Evolutionary conservation across 768 basidiomycete species (phyloP).

Genomic region (Mycena albidolilacea): DNA sequence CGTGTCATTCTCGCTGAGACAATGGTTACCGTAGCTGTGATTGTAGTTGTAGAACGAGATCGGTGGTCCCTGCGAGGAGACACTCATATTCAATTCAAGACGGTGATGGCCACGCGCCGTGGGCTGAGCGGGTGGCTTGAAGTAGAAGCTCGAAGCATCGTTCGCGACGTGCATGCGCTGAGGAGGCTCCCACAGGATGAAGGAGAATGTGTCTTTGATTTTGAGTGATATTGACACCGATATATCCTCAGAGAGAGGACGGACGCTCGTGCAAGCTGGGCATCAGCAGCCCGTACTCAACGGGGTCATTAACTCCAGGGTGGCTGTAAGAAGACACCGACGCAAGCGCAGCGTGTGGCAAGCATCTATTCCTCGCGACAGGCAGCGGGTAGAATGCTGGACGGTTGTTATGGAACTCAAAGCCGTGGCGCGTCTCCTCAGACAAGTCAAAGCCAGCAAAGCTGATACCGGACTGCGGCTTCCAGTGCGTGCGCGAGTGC

Average conservation of each 20-base stretch:
- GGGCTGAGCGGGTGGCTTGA: slow-evolving; percentile 60
- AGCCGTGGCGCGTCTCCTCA: slow-evolving; percentile 83
- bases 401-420: slow-evolving; percentile 77
- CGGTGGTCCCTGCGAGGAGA: slow-evolving; percentile 72
- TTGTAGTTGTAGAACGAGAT: slow-evolving; percentile 84
- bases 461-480: slow-evolving; percentile 69
- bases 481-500: slow-evolving; percentile 51
- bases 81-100: slow-evolving; percentile 73
- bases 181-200: slow-evolving; percentile 59
- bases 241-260: slow-evolving; percentile 71
- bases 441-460: slow-evolving; percentile 84
- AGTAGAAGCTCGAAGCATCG: slow-evolving; percentile 85
- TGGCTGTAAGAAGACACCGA: slow-evolving; percentile 87
- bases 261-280: slow-evolving; percentile 69
- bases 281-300: slow-evolving; percentile 70
- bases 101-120: slow-evolving; percentile 68
- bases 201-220: slow-evolving; percentile 84
- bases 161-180: slow-evolving; percentile 75
- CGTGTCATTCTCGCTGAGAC: no score
- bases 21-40: slow-evolving; percentile 76
- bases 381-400: slow-evolving; percentile 77
- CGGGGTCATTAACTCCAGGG: slow-evolving; percentile 76
- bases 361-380: slow-evolving; percentile 49
- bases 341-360: slow-evolving; percentile 66
- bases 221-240: slow-evolving; percentile 69